Evolutionary conservation across 768 basidiomycete species (phyloP).

Genomic region (Termitomyces sp.): DNA sequence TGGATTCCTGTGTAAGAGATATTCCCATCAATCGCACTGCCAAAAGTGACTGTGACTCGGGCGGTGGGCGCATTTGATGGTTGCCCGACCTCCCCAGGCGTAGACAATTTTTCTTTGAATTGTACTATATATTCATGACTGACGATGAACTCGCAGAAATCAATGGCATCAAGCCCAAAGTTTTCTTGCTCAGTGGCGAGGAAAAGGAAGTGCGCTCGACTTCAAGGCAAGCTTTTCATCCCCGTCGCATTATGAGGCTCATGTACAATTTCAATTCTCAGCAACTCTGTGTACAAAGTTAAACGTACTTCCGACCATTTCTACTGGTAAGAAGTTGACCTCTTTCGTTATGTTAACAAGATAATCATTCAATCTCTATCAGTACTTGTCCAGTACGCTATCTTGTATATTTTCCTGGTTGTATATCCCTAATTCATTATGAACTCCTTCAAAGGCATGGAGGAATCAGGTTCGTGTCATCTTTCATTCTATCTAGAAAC

Average conservation of each 20-base stretch:
- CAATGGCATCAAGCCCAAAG: constrained; percentile 47
- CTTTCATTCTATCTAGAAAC: neutral
- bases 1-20: neutral
- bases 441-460: constrained; percentile 22
- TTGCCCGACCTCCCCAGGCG: neutral
- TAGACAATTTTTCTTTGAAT: neutral
- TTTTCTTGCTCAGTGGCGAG: constrained; percentile 42
- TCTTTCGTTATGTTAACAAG: neutral
- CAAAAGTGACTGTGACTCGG: neutral
- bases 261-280: constrained; percentile 8
- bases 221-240: constrained; percentile 17
- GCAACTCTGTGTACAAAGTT: constrained; percentile 39
- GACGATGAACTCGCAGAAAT: constrained; percentile 48
- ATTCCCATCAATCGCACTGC: neutral
- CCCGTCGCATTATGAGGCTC: neutral
- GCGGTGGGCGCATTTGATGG: neutral
- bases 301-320: constrained; percentile 43
- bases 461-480: constrained; percentile 22
- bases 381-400: constrained; percentile 30
- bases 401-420: neutral
- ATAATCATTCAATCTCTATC: neutral
- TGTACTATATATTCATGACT: constrained; percentile 13
- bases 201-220: constrained; percentile 41
- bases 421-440: neutral
- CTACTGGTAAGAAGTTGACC: constrained; percentile 27